These are phyloP conservation scores for Astrephomene gubernaculifera DNA, from an alignment of 139 green algal genomes.

Conservation along the genomic window DNA sequence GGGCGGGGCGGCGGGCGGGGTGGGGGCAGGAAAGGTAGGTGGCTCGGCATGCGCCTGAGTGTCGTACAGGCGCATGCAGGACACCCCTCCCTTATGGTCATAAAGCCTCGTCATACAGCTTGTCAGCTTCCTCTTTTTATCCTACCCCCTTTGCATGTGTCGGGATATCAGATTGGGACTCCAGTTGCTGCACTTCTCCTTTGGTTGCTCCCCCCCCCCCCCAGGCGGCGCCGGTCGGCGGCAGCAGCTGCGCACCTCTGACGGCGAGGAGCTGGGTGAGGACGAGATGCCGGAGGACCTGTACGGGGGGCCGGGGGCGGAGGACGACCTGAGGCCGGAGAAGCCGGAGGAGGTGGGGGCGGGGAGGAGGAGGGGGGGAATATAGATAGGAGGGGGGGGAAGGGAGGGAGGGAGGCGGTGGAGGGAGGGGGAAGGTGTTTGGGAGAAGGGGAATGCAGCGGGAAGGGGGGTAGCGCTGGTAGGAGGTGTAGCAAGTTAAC, in stretches of 20 bases:
- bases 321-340: constrained; percentile 44
- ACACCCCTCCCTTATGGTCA: too few species aligned
- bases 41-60: too few species aligned
- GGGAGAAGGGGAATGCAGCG: neutral
- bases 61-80: too few species aligned
- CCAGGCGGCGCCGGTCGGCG: too few species aligned
- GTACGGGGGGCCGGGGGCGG: constrained; percentile 36
- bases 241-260: too few species aligned
- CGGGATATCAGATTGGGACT: too few species aligned
- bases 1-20: neutral
- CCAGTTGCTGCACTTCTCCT: too few species aligned
- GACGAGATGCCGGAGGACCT: constrained; percentile 49
- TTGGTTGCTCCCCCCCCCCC: too few species aligned
- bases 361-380: neutral
- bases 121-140: too few species aligned
- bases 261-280: constrained; percentile 18
- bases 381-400: neutral
- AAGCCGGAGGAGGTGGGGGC: constrained; percentile 49
- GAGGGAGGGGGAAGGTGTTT: neutral
- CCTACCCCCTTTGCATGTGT: too few species aligned
- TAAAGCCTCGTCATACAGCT: too few species aligned
- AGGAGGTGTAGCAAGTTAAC: neutral
- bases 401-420: neutral
- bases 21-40: constrained; percentile 30
- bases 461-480: neutral